Evolutionary conservation across 1,139 yeast species (phyloP).

Genomic region (Kodamaea arcana): DNA sequence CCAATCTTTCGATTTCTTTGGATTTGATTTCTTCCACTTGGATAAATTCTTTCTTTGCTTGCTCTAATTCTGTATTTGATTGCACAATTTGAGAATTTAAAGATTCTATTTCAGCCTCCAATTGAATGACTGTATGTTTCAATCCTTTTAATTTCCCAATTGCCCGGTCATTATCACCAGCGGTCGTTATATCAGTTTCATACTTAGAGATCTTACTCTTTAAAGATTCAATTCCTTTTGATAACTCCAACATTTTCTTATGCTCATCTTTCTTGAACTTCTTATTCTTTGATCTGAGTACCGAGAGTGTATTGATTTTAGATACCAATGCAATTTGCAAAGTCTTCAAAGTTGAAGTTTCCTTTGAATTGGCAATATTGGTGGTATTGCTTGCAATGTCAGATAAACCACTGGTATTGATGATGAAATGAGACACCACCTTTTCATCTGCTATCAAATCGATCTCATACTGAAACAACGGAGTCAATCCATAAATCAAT

Average conservation of each 20-base stretch:
- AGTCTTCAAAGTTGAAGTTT: constrained; percentile 52
- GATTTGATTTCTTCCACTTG: constrained; percentile 19
- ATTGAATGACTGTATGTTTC: constrained; percentile 38
- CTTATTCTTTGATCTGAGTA: constrained; percentile 48
- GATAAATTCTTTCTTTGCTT: constrained; percentile 17
- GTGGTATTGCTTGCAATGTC: constrained; percentile 11
- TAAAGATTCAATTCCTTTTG: constrained; percentile 55
- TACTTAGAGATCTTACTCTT: constrained; percentile 46
- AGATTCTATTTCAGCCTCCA: constrained; percentile 33
- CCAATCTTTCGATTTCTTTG: constrained; percentile 22
- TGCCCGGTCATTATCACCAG: constrained; percentile 19
- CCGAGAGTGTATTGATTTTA: constrained; percentile 51
- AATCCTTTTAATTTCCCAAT: constrained; percentile 41
- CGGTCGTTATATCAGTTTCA: constrained; percentile 15
- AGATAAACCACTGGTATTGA: constrained; percentile 35
- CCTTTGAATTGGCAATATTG: constrained; percentile 33
- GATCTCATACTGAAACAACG: constrained; percentile 64
- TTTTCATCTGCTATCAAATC: constrained; percentile 44
- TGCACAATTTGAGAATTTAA: constrained; percentile 21
- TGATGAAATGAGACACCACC: constrained; percentile 23
- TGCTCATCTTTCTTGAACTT: constrained; percentile 61
- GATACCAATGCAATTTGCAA: constrained; percentile 61
- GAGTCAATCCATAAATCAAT: constrained; percentile 62
- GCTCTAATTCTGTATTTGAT: constrained; percentile 15
- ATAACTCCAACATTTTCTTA: constrained; percentile 48